phyloP scores from a whole-genome alignment of 768 basidiomycete species.

The Auricularia sp. region DNA sequence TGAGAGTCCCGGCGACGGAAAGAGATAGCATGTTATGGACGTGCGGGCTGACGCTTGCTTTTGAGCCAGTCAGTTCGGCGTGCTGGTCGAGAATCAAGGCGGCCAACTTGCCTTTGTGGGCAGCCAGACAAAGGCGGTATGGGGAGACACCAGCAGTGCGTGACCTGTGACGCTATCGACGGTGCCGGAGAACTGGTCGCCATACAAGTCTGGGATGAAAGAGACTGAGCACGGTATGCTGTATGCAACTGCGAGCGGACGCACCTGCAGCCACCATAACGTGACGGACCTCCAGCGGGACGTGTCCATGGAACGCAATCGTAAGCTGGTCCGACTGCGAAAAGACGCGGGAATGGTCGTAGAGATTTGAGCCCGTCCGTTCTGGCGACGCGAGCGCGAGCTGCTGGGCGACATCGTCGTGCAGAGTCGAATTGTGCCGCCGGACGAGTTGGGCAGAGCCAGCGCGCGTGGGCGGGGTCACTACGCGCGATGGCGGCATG shows the following conservation, averaged over 20 bases:
- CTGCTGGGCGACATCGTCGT: slow-evolving; percentile 22
- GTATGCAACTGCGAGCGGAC: slow-evolving; percentile 9
- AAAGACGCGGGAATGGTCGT: slow-evolving; percentile 30
- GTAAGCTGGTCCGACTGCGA: slow-evolving; percentile 65
- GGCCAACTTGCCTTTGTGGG: slow-evolving; percentile 47
- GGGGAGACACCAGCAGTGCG: slow-evolving; percentile 57
- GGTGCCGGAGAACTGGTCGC: slow-evolving; percentile 56
- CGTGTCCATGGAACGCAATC: slow-evolving; percentile 54
- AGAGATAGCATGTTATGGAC: slow-evolving; percentile 61
- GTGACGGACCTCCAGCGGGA: slow-evolving; percentile 68
- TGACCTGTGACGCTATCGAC: slow-evolving; percentile 67
- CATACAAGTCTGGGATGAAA: slow-evolving; percentile 45
- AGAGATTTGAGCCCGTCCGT: slow-evolving; percentile 26
- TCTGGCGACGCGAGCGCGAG: slow-evolving; percentile 51
- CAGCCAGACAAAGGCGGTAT: slow-evolving; percentile 78
- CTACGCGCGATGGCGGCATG: slow-evolving; percentile 31
- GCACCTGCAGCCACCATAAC: slow-evolving; percentile 57
- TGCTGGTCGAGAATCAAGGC: slow-evolving; percentile 1
- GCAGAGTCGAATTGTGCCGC: slow-evolving; percentile 32
- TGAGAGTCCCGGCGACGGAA: slow-evolving; percentile 50
- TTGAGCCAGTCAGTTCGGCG: neutral
- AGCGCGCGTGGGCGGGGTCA: slow-evolving; percentile 28
- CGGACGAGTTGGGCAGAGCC: slow-evolving; percentile 17
- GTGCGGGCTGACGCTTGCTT: slow-evolving; percentile 47
- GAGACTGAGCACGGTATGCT: slow-evolving; percentile 4